A percentile compares a stretch with the other conserved stretches of the same genome.
phyloP scores from a whole-genome alignment of 2,329 filamentous ascomycete genomes.

The Neofusicoccum ribis region DNA sequence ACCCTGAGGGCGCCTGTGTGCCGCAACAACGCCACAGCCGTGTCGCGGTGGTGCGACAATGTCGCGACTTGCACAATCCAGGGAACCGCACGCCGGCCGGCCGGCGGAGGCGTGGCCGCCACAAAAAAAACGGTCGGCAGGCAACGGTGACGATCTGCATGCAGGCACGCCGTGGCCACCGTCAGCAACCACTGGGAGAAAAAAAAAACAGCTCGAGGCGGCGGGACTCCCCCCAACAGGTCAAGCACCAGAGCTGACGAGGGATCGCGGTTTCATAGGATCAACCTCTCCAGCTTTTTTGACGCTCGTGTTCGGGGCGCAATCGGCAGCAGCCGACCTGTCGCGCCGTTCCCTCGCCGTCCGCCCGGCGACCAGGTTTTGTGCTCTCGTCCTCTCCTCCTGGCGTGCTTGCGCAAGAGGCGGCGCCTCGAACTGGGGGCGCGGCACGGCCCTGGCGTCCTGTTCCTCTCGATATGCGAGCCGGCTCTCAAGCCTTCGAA shows the following conservation, averaged over 20 bases:
- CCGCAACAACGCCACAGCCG: constrained; percentile 10
- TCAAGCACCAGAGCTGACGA: too few relatives aligned
- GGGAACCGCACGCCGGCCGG: neutral
- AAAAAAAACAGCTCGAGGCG: neutral
- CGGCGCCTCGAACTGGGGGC: neutral
- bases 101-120: neutral
- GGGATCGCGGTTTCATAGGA: neutral
- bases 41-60: constrained; percentile 10
- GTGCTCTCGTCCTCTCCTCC: neutral
- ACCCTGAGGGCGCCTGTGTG: neutral
- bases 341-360: neutral
- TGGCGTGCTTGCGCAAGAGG: neutral
- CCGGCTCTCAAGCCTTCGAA: neutral
- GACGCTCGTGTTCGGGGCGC: neutral
- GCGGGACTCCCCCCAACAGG: neutral
- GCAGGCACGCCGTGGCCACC: neutral
- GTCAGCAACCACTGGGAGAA: neutral
- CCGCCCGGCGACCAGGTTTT: constrained; percentile 6
- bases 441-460: neutral
- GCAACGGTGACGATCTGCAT: neutral
- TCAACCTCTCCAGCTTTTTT: neutral
- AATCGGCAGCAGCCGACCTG: neutral
- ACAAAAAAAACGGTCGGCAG: neutral
- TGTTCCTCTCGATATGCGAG: neutral
- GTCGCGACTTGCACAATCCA: neutral